Conservation (phyloP, 345 rosid genomes). For the Rubroshorea leprosula region DNA sequence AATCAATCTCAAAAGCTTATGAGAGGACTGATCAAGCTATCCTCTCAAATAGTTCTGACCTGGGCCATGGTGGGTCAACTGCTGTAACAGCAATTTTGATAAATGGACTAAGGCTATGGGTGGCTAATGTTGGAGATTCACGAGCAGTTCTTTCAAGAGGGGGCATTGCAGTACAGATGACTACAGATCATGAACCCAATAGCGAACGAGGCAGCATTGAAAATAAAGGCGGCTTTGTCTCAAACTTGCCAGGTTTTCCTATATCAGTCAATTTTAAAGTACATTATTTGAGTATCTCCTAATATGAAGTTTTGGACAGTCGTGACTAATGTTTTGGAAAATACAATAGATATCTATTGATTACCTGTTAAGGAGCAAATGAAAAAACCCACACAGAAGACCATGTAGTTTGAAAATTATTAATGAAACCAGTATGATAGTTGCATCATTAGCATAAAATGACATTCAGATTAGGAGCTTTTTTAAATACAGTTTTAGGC, state of each 20-base stretch:
- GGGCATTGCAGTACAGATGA: constrained; percentile 49
- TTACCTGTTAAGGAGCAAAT: too few relatives aligned
- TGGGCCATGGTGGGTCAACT: constrained; percentile 77
- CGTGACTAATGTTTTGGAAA: constrained; percentile 2
- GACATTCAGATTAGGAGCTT: too few relatives aligned
- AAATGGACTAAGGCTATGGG: constrained; percentile 43
- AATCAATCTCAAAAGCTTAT: constrained; percentile 60
- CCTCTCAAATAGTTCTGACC: constrained; percentile 43
- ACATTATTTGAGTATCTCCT: not conserved
- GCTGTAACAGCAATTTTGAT: constrained; percentile 71
- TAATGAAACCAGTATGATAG: not conserved
- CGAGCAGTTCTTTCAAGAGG: constrained; percentile 55
- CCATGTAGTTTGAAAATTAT: not conserved
- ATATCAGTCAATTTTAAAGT: not conserved
- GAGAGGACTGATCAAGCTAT: constrained; percentile 64
- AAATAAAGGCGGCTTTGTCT: constrained; percentile 67
- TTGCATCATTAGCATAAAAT: not conserved
- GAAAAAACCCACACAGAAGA: not conserved
- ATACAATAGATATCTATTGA: too few relatives aligned
- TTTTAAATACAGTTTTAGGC: too few relatives aligned
- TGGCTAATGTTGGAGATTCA: constrained; percentile 70
- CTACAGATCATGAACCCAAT: constrained; percentile 66
- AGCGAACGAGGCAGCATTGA: constrained; percentile 58
- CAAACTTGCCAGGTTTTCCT: constrained; percentile 62
- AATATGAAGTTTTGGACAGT: not conserved